Evolutionary conservation across 2,329 filamentous ascomycete species (phyloP), one percentile per base, ranked within the genome.

Genomic region (Beauveria sp.): DNA sequence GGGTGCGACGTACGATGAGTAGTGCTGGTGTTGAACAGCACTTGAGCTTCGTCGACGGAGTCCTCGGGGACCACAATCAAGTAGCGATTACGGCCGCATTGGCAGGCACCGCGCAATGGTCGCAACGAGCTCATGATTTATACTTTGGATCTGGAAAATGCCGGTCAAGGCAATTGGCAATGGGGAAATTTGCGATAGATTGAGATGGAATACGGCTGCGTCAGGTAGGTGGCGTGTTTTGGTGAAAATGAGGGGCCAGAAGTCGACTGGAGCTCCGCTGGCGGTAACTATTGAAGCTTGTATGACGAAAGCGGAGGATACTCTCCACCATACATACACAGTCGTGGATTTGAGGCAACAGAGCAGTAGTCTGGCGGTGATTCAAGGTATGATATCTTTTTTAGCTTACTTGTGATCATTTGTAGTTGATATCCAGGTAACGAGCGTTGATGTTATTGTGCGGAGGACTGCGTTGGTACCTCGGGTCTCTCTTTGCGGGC

Each of bases 21-120:
- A 61, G 80, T 78, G 63, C 85, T 83, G 43, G 86, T 86, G 73
- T 91, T 88, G 71, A 96, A 95, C 64, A 91, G 83, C 24, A 96
- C 85, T 66, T 86, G 81, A 18, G 87, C 85, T 56, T 81, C 75
- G 40, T 54, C 24, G 45, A 77, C 74, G 46, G 82, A 77, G 67
- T 80, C 74, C 22, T 78, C 72, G 1, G 91, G 91, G 26, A 93
- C 80, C 51, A 84, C 76, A 66, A 96, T 85, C 62, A 86, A 80
- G 75, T 96, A 96, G 70, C 87, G 82, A 70, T 95, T 96, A 64
- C 93, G 86, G 62, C 92, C 91, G 73, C 93, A 97, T 58, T 88
- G 86, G 77, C 93, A 96, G 65, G 86, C 84, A 68, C 92, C 92
- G 65, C 83, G 85, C 62, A 96, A 81, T 45, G 81, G 81, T 63